A percentile compares a stretch with the other conserved stretches of the same genome.
Conservation (phyloP, 345 rosid genomes). For the Hibiscus mutabilis region DNA sequence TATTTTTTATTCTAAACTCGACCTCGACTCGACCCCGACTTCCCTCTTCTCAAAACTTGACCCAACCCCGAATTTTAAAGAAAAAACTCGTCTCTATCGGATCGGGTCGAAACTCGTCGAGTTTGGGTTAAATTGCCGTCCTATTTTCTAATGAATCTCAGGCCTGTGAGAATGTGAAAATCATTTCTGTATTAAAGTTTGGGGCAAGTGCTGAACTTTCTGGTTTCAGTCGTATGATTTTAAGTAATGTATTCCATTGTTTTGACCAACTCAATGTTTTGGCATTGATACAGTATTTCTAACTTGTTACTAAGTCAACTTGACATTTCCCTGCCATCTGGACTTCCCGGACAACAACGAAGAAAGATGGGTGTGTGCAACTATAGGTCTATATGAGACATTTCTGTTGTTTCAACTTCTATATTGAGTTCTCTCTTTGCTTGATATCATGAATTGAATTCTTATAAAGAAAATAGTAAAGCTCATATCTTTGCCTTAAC, state of each 20-base stretch:
- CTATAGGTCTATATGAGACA: neutral
- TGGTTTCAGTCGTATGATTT: slow-evolving; percentile 2
- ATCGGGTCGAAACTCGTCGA: no score
- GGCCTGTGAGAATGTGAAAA: neutral
- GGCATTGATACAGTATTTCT: slow-evolving; percentile 43
- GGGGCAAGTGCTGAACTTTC: neutral
- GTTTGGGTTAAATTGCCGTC: no score
- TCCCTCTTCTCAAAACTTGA: no score
- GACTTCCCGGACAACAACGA: slow-evolving; percentile 65
- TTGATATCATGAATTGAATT: no score
- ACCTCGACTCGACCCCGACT: no score
- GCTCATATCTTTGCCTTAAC: no score
- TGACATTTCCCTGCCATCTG: slow-evolving; percentile 63
- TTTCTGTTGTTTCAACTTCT: slow-evolving; percentile 5
- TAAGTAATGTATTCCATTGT: neutral
- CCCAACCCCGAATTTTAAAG: no score
- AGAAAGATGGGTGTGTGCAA: slow-evolving; percentile 60
- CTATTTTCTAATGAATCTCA: neutral
- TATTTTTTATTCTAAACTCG: no score
- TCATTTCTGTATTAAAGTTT: neutral
- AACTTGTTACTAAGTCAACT: slow-evolving; percentile 47
- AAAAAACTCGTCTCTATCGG: no score
- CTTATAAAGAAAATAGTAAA: no score
- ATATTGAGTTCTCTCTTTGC: neutral
- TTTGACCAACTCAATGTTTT: slow-evolving; percentile 3